Evolutionary conservation across 176 grass and related monocot genomes (phyloP).

Genomic region (Hyparrhenia diplandra): DNA sequence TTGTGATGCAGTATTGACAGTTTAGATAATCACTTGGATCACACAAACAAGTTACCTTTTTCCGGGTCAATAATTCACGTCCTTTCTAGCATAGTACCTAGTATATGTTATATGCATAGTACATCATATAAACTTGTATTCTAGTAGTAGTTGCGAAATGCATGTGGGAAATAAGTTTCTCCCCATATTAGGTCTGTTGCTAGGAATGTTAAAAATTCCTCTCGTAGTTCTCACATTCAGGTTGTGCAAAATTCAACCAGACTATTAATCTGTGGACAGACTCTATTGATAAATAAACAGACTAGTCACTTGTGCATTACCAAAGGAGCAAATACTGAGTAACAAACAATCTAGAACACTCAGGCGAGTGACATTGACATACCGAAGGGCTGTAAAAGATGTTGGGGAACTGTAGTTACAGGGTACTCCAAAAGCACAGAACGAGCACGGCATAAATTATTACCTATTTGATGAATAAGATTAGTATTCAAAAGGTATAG

Average conservation of each 20-base stretch:
- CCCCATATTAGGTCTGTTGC: background rate
- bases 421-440: constrained; percentile 77
- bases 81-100: background rate
- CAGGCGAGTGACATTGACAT: constrained; percentile 27
- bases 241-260: background rate
- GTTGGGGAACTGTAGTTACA: constrained; percentile 66
- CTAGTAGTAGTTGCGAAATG: background rate
- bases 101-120: background rate
- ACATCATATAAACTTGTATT: background rate
- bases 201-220: background rate
- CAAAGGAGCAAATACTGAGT: background rate
- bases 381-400: constrained; percentile 96
- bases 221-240: background rate
- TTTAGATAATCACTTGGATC: background rate
- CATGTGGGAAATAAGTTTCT: background rate
- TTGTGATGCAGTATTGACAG: background rate
- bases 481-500: background rate
- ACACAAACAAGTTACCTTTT: background rate
- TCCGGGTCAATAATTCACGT: background rate
- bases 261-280: background rate
- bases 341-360: constrained; percentile 5
- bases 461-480: constrained; percentile 47
- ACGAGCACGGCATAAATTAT: constrained; percentile 46
- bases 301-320: background rate
- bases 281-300: background rate